Evolutionary conservation across 2,329 filamentous ascomycete species (phyloP).

Genomic region (Aspergillus fijiensis): DNA sequence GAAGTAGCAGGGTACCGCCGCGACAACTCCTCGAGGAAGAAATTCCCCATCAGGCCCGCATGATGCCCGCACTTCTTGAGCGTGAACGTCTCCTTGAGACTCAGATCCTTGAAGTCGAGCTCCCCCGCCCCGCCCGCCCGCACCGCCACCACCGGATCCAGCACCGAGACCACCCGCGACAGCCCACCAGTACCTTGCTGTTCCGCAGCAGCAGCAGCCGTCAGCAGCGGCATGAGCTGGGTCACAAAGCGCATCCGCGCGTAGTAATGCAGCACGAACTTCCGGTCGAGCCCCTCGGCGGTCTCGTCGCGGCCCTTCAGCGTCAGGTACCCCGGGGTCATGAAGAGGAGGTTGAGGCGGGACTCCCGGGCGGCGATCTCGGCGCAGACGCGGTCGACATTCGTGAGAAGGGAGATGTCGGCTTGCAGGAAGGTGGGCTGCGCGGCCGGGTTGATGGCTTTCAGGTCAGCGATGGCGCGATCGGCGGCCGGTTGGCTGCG

Average conservation of each 20-base stretch:
- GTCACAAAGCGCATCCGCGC: slow-evolving; percentile 46
- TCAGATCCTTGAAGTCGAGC: slow-evolving; percentile 44
- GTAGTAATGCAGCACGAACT: slow-evolving; percentile 51
- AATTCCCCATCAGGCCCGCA: slow-evolving; percentile 42
- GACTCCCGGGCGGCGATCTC: slow-evolving; percentile 29
- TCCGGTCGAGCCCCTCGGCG: slow-evolving; percentile 47
- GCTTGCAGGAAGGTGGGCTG: slow-evolving; percentile 30
- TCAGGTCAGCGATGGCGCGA: slow-evolving; percentile 46
- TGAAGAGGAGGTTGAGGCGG: slow-evolving; percentile 41
- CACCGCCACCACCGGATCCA: slow-evolving; percentile 26
- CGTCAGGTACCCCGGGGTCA: slow-evolving; percentile 39
- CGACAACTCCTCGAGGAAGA: slow-evolving; percentile 31
- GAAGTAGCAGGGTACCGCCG: slow-evolving; percentile 25
- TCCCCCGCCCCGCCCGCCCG: slow-evolving; percentile 33
- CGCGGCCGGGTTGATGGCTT: slow-evolving; percentile 24
- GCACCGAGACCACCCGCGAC: slow-evolving; percentile 44
- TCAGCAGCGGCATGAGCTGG: slow-evolving; percentile 42
- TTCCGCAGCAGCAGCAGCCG: slow-evolving; percentile 18
- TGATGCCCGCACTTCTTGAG: slow-evolving; percentile 38
- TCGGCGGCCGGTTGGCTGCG: slow-evolving; percentile 38
- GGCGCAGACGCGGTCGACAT: slow-evolving; percentile 34
- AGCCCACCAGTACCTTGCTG: slow-evolving; percentile 7
- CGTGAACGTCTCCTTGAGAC: slow-evolving; percentile 38
- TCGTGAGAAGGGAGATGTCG: slow-evolving; percentile 38
- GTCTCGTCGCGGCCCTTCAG: slow-evolving; percentile 40